Conservation (phyloP, 2,329 filamentous ascomycete species). For the Stagonosporopsis chrysanthemi region DNA sequence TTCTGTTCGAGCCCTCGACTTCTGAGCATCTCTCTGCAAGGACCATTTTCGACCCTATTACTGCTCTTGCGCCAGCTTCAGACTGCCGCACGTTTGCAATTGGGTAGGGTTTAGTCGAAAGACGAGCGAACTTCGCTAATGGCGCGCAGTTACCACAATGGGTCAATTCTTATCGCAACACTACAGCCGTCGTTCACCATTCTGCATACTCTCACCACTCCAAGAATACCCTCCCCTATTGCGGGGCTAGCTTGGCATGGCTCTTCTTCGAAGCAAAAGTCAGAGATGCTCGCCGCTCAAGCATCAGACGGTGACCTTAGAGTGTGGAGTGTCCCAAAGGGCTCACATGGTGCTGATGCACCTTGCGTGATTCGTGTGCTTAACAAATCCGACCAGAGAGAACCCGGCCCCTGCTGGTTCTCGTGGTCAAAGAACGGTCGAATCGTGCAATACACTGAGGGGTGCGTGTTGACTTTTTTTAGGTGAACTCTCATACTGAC, state of each 20-base stretch:
- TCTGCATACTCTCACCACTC: slow-evolving; percentile 87
- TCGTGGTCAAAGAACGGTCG: slow-evolving; percentile 98
- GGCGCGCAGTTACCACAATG: slow-evolving; percentile 81
- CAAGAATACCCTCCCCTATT: slow-evolving; percentile 83
- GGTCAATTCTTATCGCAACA: slow-evolving; percentile 87
- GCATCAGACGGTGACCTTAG: slow-evolving; percentile 89
- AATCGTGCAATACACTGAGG: slow-evolving; percentile 89
- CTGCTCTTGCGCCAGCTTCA: slow-evolving; percentile 84
- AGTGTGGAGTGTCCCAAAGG: slow-evolving; percentile 96
- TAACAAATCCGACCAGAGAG: slow-evolving; percentile 77
- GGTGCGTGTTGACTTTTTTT: slow-evolving; percentile 65
- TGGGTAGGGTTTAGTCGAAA: slow-evolving; percentile 66
- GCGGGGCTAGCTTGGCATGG: slow-evolving; percentile 93
- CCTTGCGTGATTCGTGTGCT: slow-evolving; percentile 90
- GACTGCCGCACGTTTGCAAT: slow-evolving; percentile 97
- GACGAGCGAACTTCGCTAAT: slow-evolving; percentile 26
- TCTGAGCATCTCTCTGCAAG: slow-evolving; percentile 90
- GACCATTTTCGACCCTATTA: slow-evolving; percentile 94
- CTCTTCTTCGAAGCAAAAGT: slow-evolving; percentile 93
- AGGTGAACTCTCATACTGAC: slow-evolving; percentile 31
- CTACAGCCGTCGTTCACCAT: slow-evolving; percentile 93
- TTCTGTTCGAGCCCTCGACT: slow-evolving; percentile 90
- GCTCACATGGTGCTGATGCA: slow-evolving; percentile 70
- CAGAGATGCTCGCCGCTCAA: slow-evolving; percentile 95
- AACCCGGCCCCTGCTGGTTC: slow-evolving; percentile 89